Percentiles rank a stretch among this genome's conserved stretches.
Evolutionary conservation across 345 rosid species (phyloP).

Genomic region (Syzygium oleosum): DNA sequence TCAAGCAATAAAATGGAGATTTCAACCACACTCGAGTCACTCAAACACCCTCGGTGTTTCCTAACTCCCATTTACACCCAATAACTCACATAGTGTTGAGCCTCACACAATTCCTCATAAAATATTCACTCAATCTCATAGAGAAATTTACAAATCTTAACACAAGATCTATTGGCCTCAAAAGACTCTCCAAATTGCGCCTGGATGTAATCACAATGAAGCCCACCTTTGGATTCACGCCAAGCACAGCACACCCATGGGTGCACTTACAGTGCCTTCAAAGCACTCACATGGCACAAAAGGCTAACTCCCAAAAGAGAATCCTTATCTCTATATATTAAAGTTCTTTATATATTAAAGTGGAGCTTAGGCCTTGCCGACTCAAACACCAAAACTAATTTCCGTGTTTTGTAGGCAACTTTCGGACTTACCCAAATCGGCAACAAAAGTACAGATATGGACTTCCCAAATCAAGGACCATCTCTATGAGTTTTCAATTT

Average conservation of each 20-base stretch:
- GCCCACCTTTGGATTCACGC: background rate
- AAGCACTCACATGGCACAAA: background rate
- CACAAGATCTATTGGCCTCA: background rate
- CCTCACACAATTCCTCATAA: background rate
- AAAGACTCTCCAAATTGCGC: background rate
- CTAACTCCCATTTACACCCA: background rate
- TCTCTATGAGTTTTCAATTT: background rate
- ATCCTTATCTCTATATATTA: background rate
- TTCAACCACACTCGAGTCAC: background rate
- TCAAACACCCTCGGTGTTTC: background rate
- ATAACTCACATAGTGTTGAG: background rate
- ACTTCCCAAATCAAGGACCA: background rate
- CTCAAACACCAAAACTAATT: background rate
- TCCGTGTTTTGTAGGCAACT: background rate
- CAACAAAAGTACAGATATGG: background rate
- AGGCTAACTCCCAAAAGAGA: background rate
- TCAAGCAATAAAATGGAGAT: background rate
- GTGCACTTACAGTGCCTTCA: background rate
- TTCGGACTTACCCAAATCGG: background rate
- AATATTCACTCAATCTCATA: background rate
- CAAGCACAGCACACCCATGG: background rate
- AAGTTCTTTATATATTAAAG: background rate
- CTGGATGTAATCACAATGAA: background rate
- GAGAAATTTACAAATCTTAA: background rate
- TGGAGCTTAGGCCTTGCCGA: background rate